Evolutionary conservation across 2,329 filamentous ascomycete species (phyloP).

Genomic region (Trichoderma semiorbis): DNA sequence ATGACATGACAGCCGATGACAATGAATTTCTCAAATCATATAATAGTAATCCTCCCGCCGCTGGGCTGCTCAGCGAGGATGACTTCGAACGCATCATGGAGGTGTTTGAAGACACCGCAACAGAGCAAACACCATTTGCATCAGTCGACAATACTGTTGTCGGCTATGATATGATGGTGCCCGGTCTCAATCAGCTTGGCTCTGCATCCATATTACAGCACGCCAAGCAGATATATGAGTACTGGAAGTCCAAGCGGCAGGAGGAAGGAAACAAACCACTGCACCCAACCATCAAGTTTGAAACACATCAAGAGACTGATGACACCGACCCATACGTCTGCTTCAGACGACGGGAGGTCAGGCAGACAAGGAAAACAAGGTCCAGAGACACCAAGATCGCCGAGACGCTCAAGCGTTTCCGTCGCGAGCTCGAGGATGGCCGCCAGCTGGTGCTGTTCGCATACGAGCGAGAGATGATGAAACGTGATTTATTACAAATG

Average conservation of each 20-base stretch:
- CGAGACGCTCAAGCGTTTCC: conserved; percentile 88
- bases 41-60: conserved; percentile 69
- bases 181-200: conserved; percentile 55
- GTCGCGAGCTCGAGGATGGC: conserved; percentile 86
- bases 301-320: conserved; percentile 90
- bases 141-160: conserved; percentile 85
- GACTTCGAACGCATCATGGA: conserved; percentile 93
- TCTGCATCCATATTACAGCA: conserved; percentile 49
- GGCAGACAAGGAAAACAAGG: conserved; percentile 91
- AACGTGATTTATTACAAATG: conserved; percentile 70
- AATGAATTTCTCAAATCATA: conserved; percentile 78
- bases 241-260: conserved; percentile 76
- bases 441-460: conserved; percentile 75
- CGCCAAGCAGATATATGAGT: conserved; percentile 79
- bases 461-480: conserved; percentile 73
- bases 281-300: conserved; percentile 82
- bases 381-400: conserved; percentile 90
- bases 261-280: conserved; percentile 67
- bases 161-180: conserved; percentile 71
- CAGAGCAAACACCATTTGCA: conserved; percentile 81
- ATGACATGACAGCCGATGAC: conserved; percentile 94
- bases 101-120: conserved; percentile 85
- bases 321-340: conserved; percentile 97
- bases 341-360: conserved; percentile 90
- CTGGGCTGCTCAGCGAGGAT: conserved; percentile 73